These are phyloP conservation scores for Phytophthora uliginosa DNA, from an alignment of 352 stramenopile species.

Conservation along the genomic window DNA sequence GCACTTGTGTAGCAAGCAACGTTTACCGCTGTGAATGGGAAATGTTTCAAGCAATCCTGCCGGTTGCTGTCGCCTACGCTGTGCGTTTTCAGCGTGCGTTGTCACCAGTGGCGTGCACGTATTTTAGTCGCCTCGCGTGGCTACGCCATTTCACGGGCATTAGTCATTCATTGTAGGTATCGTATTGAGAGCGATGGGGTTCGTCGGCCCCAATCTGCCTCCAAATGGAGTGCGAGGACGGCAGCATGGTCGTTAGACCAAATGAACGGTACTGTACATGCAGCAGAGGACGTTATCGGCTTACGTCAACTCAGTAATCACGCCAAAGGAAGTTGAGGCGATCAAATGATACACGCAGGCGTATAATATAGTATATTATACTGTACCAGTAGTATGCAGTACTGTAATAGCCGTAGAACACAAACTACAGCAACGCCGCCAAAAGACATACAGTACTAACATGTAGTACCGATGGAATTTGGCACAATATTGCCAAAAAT, in stretches of 20 bases:
- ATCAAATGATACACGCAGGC: no score
- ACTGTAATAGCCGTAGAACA: no score
- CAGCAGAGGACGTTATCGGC: not conserved
- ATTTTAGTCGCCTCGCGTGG: not conserved
- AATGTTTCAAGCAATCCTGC: constrained; percentile 1
- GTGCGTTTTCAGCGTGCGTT: not conserved
- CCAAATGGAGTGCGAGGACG: not conserved
- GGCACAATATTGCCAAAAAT: no score
- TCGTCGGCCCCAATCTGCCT: not conserved
- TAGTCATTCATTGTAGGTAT: not conserved
- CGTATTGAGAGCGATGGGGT: not conserved
- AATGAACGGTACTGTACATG: not conserved
- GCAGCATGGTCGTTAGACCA: not conserved
- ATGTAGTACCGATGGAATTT: no score
- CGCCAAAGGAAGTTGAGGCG: no score
- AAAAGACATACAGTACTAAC: no score
- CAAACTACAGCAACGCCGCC: no score
- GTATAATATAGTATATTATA: no score
- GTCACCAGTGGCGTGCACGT: not conserved
- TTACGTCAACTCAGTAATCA: no score
- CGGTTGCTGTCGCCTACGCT: not conserved
- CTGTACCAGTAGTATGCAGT: no score
- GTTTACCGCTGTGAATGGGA: constrained; percentile 10
- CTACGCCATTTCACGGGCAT: not conserved
- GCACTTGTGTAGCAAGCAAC: constrained; percentile 15